Evolutionary conservation across 257 asterid genomes (phyloP), one percentile per base, ranked within the genome.

Genomic region (Penstemon davidsonii): DNA sequence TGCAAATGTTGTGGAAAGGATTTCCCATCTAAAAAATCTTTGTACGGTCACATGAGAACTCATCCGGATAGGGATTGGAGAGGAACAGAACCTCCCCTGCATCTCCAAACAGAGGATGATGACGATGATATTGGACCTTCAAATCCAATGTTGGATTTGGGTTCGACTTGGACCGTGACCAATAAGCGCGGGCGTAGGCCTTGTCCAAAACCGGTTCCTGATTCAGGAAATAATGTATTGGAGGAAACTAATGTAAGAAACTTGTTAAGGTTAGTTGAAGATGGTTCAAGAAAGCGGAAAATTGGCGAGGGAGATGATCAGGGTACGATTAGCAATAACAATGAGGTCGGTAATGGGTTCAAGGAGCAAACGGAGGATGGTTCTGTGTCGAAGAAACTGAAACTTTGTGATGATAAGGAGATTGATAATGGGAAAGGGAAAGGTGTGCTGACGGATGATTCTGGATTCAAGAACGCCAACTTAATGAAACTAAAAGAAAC

Each of bases 21-120:
- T 4, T 87, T 90, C 59, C 78, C 42, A 0, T 76, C 88, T 0
- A 12, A 7, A 9, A 90, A 84, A 64, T 83, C 95, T 0, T 57
- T 90, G 46, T 84, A 57, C 51, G 95, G 96, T 0, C 96, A 89
- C 61, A 84, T 87, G 92, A 78, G 88, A 19, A 77, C 84, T 42
- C 96, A 89, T 71, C 95, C 95, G 3, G 88, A 84, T 0, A 61
- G 96, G 50, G 12, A 9, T 0, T 87, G 78, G 73, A 73, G 95
- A 54, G 96, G 91, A 2, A 84, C 87, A 89, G 74, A 67, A 0
- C 85, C 87, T 3, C 96, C 88, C 2, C 12, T 7, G 54, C 8
- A 1, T 8, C 70, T 18, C 42, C 0, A 52, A 41, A 18, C 13
- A 0, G 55, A 3, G 9, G 55, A 7, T 3, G 72, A 33, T 0